These are phyloP conservation scores for Coriolopsis trogii DNA, from an alignment of 1,284 basidiomycete species.

Conservation along the genomic window DNA sequence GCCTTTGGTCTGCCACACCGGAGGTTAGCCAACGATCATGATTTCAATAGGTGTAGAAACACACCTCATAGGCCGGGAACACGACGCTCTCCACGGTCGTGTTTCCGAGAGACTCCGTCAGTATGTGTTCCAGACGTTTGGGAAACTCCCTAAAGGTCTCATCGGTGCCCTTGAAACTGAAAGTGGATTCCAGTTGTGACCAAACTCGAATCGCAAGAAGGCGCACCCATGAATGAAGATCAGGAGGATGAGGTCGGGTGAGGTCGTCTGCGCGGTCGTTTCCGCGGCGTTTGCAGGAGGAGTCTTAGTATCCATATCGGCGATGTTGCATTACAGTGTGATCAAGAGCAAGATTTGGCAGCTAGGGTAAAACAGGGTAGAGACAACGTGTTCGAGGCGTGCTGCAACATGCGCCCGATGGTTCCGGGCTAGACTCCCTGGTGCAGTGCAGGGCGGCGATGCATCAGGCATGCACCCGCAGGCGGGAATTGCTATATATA, in stretches of 20 bases:
- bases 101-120: slow-evolving; percentile 58
- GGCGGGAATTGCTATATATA: slow-evolving; percentile 23
- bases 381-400: slow-evolving; percentile 3
- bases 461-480: not conserved
- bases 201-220: not conserved
- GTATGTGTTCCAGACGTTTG: slow-evolving; percentile 74
- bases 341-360: not conserved
- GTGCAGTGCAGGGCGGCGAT: not conserved
- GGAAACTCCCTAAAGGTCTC: slow-evolving; percentile 80
- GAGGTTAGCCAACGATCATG: slow-evolving; percentile 11
- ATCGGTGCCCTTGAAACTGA: slow-evolving; percentile 75
- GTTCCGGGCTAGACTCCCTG: no score
- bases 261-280: slow-evolving; percentile 14
- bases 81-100: slow-evolving; percentile 72
- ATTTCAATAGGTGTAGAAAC: slow-evolving; percentile 19
- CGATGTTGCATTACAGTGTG: slow-evolving; percentile 7
- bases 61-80: slow-evolving; percentile 90
- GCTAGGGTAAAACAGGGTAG: not conserved
- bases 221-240: slow-evolving; percentile 49
- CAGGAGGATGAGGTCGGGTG: slow-evolving; percentile 52
- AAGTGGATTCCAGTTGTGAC: not conserved
- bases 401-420: slow-evolving; percentile 6
- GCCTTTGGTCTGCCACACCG: slow-evolving; percentile 75
- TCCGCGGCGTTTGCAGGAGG: not conserved
- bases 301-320: slow-evolving; percentile 13